A percentile compares a stretch with the other conserved stretches of the same genome.
phyloP scores from a whole-genome alignment of 768 basidiomycete genomes.

The Russula virescens region DNA sequence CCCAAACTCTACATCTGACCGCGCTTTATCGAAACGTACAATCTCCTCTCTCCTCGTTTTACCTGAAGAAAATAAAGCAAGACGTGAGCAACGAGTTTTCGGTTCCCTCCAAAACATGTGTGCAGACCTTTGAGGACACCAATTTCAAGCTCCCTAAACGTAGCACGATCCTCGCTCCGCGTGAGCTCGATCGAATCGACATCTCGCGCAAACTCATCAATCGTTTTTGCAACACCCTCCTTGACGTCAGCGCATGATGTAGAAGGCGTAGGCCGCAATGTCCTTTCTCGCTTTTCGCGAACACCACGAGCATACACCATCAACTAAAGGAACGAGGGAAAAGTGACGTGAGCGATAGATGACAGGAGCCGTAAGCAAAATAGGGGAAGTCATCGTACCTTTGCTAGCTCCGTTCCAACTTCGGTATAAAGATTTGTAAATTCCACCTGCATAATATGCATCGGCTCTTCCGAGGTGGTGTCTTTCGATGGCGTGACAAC shows the following conservation, averaged over 20 bases:
- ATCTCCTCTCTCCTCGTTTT: slow-evolving; percentile 82
- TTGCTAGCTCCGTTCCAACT: slow-evolving; percentile 49
- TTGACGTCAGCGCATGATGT: slow-evolving; percentile 49
- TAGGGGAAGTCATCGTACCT: slow-evolving; percentile 41
- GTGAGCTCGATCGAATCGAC: slow-evolving; percentile 43
- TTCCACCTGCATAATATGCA: slow-evolving; percentile 66
- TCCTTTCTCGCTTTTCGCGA: slow-evolving; percentile 32
- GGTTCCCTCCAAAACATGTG: background rate
- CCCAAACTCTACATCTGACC: slow-evolving; percentile 68
- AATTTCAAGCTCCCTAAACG: slow-evolving; percentile 54
- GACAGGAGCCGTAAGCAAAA: background rate
- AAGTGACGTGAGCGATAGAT: background rate
- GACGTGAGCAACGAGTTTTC: slow-evolving; percentile 4
- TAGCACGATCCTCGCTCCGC: slow-evolving; percentile 36
- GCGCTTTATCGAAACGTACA: slow-evolving; percentile 69
- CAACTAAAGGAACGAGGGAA: slow-evolving; percentile 37
- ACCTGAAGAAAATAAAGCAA: slow-evolving; percentile 38
- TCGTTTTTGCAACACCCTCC: slow-evolving; percentile 43
- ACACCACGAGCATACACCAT: slow-evolving; percentile 36
- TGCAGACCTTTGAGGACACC: slow-evolving; percentile 60
- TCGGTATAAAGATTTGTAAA: slow-evolving; percentile 44
- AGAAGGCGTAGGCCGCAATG: background rate
- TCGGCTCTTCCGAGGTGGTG: slow-evolving; percentile 29
- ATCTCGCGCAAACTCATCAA: slow-evolving; percentile 46
- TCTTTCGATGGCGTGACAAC: slow-evolving; percentile 14